Conservation (phyloP, 2,329 filamentous ascomycete species). For the Sporothrix curviconia region DNA sequence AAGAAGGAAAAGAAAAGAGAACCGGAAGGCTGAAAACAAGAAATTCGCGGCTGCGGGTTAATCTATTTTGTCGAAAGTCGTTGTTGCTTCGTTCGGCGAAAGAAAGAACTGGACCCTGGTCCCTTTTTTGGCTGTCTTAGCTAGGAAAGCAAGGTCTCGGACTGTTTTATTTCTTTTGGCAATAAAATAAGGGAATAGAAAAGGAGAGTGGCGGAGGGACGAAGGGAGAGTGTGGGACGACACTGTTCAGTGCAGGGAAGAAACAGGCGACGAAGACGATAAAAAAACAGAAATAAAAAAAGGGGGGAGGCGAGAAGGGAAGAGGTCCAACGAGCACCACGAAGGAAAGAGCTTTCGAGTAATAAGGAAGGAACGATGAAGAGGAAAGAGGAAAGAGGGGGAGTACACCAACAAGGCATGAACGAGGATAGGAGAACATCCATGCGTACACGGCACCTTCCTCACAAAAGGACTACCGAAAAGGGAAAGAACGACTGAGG, state of each 20-base stretch:
- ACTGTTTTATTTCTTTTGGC: not conserved
- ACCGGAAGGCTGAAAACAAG: not conserved
- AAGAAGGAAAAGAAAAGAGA: not conserved
- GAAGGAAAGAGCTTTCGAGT: too few relatives aligned
- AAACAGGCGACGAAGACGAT: not conserved
- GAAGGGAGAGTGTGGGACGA: not conserved
- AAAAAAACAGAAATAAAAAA: not conserved
- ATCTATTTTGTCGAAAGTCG: not conserved
- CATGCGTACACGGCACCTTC: not conserved
- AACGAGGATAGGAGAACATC: not conserved
- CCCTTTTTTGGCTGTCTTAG: not conserved
- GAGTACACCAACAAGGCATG: not conserved
- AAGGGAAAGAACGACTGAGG: not conserved
- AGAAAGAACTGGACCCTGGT: not conserved
- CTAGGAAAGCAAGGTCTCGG: constrained; percentile 1
- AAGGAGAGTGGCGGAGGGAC: not conserved
- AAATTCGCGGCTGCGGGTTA: not conserved
- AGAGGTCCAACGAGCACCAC: too few relatives aligned
- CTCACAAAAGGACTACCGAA: not conserved
- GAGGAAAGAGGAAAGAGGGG: constrained; percentile 1
- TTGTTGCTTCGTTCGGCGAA: not conserved
- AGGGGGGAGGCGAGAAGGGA: not conserved
- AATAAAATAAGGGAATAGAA: not conserved
- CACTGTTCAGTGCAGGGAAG: not conserved
- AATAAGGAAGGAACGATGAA: not conserved